A percentile compares a stretch with the other conserved stretches of the same genome.
These are phyloP conservation scores for Pseudocercospora vitis DNA, from an alignment of 2,329 filamentous ascomycete species.

Conservation along the genomic window DNA sequence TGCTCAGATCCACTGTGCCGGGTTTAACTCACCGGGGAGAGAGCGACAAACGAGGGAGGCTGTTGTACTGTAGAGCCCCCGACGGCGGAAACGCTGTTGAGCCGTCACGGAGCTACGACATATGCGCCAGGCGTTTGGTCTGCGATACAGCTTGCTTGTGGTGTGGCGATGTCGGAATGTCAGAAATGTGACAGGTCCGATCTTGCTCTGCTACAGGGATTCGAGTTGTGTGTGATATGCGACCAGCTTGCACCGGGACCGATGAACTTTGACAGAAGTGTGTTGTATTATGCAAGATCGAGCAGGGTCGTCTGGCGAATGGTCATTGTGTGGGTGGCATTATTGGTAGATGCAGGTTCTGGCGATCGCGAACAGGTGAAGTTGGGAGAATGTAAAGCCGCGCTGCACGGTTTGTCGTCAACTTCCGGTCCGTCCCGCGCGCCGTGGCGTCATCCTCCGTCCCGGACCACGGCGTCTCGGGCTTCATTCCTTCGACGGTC, in stretches of 20 bases:
- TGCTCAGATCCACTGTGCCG: slow-evolving; percentile 5
- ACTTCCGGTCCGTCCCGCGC: no score
- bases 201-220: slow-evolving; percentile 6
- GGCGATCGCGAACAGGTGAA: background rate
- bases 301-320: background rate
- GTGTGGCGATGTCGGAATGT: slow-evolving; percentile 5
- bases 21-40: background rate
- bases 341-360: background rate
- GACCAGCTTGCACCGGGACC: background rate
- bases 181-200: slow-evolving; percentile 14
- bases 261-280: background rate
- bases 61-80: background rate
- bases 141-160: background rate
- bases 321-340: no score
- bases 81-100: background rate
- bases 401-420: no score
- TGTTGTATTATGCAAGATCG: background rate
- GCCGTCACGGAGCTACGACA: no score
- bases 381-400: background rate
- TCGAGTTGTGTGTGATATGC: background rate
- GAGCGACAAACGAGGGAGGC: background rate
- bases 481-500: no score
- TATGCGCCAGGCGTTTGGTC: no score
- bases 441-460: no score
- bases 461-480: background rate